Percentiles rank a stretch among this genome's conserved stretches.
These are phyloP conservation scores for Beauveria asiatica DNA, from an alignment of 2,329 filamentous ascomycete species.

Conservation along the genomic window DNA sequence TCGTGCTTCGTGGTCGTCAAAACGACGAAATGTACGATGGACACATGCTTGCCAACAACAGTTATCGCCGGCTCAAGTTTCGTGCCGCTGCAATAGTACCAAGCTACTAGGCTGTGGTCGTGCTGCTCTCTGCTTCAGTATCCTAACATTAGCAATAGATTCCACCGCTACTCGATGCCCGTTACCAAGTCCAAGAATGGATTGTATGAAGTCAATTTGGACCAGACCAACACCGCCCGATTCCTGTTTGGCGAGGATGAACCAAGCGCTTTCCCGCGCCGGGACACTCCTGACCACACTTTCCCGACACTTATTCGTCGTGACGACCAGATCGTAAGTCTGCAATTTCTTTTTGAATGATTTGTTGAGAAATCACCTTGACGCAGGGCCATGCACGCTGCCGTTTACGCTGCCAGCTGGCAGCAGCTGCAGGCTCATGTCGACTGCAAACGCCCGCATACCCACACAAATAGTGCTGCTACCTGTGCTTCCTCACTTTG, in stretches of 20 bases:
- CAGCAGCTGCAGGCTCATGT: neutral
- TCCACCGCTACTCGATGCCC: conserved; percentile 91
- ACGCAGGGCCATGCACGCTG: neutral
- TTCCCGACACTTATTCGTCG: conserved; percentile 78
- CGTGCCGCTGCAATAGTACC: neutral
- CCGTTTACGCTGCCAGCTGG: conserved; percentile 6
- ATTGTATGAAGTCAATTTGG: conserved; percentile 60
- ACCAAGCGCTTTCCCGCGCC: conserved; percentile 33
- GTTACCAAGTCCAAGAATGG: conserved; percentile 63
- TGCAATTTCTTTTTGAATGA: conserved; percentile 2
- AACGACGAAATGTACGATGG: neutral
- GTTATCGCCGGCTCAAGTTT: neutral
- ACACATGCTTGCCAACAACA: neutral
- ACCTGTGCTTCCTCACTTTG: neutral
- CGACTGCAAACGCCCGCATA: neutral
- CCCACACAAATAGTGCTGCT: neutral
- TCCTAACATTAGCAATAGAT: conserved; percentile 37
- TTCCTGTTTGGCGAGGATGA: conserved; percentile 83
- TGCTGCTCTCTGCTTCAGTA: neutral
- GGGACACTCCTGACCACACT: conserved; percentile 66
- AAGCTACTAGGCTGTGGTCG: neutral
- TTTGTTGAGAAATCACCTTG: neutral
- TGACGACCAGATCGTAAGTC: conserved; percentile 47
- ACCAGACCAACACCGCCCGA: conserved; percentile 75
- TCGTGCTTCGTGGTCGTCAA: neutral